Conservation (phyloP, 2,329 filamentous ascomycete genomes). For the Daldinia sp. region DNA sequence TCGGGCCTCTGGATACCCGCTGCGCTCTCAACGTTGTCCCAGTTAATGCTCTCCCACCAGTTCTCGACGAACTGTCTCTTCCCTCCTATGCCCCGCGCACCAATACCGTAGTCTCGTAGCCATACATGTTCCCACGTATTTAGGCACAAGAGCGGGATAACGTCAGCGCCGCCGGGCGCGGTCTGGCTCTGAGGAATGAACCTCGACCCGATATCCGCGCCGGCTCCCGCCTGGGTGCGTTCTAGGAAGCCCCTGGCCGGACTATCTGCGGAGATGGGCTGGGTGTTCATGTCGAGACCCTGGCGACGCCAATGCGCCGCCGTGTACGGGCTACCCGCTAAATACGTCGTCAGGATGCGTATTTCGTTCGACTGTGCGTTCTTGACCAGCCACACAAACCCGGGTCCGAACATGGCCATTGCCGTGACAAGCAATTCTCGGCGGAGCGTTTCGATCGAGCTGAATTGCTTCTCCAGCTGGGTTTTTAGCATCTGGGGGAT, state of each 20-base stretch:
- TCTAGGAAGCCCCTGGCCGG: slow-evolving; percentile 56
- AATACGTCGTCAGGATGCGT: slow-evolving; percentile 87
- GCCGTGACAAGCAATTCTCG: slow-evolving; percentile 85
- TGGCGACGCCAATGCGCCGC: slow-evolving; percentile 84
- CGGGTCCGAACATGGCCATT: slow-evolving; percentile 92
- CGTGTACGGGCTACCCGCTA: slow-evolving; percentile 88
- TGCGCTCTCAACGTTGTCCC: slow-evolving; percentile 74
- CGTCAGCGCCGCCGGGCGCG: slow-evolving; percentile 74
- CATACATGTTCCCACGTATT: slow-evolving; percentile 98
- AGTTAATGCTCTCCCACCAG: slow-evolving; percentile 93
- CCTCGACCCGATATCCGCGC: slow-evolving; percentile 43
- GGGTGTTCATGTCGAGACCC: slow-evolving; percentile 76
- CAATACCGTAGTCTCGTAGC: slow-evolving; percentile 81
- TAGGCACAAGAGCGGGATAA: slow-evolving; percentile 85
- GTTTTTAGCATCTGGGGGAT: slow-evolving; percentile 69
- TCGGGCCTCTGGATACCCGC: slow-evolving; percentile 38
- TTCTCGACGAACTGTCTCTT: slow-evolving; percentile 80
- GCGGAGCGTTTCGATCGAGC: slow-evolving; percentile 84
- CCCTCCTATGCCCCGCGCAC: slow-evolving; percentile 69
- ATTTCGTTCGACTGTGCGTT: slow-evolving; percentile 58
- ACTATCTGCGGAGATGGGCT: slow-evolving; percentile 54
- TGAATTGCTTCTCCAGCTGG: slow-evolving; percentile 78
- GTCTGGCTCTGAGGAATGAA: slow-evolving; percentile 47
- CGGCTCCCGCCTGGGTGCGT: slow-evolving; percentile 50
- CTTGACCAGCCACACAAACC: slow-evolving; percentile 95